Evolutionary conservation across 768 basidiomycete genomes (phyloP).

Genomic region (Suillus fuscotomentosus): DNA sequence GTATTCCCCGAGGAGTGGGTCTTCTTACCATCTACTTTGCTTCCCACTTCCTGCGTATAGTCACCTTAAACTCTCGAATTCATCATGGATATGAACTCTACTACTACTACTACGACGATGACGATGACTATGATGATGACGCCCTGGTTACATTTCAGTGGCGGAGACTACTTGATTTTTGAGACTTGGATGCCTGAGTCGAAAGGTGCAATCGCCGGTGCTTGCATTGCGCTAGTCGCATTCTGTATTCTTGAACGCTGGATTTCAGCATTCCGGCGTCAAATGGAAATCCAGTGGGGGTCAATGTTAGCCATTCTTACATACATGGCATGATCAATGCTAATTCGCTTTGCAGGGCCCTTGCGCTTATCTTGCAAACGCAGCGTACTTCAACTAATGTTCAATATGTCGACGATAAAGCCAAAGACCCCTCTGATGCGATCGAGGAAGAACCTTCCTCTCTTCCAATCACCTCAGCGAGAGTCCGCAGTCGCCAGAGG

Average conservation of each 20-base stretch:
- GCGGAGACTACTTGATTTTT: slow-evolving; percentile 67
- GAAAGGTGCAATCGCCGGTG: slow-evolving; percentile 67
- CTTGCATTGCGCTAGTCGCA: slow-evolving; percentile 68
- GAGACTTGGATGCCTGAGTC: slow-evolving; percentile 66
- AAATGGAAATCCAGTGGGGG: slow-evolving; percentile 58
- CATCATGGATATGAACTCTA: slow-evolving; percentile 11
- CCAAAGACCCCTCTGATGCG: background rate
- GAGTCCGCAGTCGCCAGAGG: slow-evolving; percentile 30
- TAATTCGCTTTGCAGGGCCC: slow-evolving; percentile 10
- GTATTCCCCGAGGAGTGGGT: background rate
- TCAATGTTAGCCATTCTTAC: slow-evolving; percentile 41
- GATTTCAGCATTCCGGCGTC: slow-evolving; percentile 54
- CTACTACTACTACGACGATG: slow-evolving; percentile 7
- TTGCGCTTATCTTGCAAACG: slow-evolving; percentile 4
- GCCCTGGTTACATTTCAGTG: slow-evolving; percentile 68
- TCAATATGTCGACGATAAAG: background rate
- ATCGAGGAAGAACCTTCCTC: slow-evolving; percentile 9
- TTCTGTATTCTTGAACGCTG: slow-evolving; percentile 72
- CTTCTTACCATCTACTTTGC: background rate
- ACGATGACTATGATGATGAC: slow-evolving; percentile 45
- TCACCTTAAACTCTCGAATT: background rate
- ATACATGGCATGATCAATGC: background rate
- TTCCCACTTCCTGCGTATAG: background rate
- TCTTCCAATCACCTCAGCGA: background rate
- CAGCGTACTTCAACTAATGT: background rate